Percentiles rank a stretch among this genome's conserved stretches.
These are phyloP conservation scores for Anisodus acutangulus DNA, from an alignment of 257 asterid genomes.

Conservation along the genomic window DNA sequence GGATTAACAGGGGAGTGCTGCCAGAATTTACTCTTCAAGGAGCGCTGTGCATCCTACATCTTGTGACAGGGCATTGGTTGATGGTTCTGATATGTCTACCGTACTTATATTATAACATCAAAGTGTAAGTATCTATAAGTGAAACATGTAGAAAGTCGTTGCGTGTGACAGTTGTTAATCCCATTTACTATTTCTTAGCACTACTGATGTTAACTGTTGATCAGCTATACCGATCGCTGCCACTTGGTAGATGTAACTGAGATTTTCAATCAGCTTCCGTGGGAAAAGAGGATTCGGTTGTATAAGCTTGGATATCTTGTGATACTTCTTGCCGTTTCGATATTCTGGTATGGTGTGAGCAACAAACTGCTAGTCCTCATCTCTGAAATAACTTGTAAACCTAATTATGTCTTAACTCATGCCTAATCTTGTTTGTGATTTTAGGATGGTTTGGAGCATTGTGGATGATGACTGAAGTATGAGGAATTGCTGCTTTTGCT, in stretches of 20 bases:
- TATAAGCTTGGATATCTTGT: constrained; percentile 76
- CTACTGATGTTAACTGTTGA: constrained; percentile 34
- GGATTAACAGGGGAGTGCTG: constrained; percentile 67
- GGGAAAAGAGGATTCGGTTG: constrained; percentile 67
- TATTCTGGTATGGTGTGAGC: constrained; percentile 55
- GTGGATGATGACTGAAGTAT: constrained; percentile 59
- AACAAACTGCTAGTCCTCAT: background rate
- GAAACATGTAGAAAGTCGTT: background rate
- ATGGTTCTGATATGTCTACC: constrained; percentile 78
- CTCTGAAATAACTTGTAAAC: constrained; percentile 5
- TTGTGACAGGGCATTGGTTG: constrained; percentile 80
- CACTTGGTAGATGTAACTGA: constrained; percentile 89
- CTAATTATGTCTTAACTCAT: constrained; percentile 8
- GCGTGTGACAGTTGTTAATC: background rate
- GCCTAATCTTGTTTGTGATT: constrained; percentile 15
- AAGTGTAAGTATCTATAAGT: constrained; percentile 51
- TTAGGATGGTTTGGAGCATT: constrained; percentile 82
- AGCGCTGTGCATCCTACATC: constrained; percentile 72
- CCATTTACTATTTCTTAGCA: background rate
- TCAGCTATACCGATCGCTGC: constrained; percentile 56
- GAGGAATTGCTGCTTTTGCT: background rate
- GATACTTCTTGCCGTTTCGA: constrained; percentile 57
- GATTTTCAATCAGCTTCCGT: constrained; percentile 76
- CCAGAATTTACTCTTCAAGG: constrained; percentile 74
- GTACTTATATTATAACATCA: constrained; percentile 59